phyloP scores from a whole-genome alignment of 2,329 filamentous ascomycete species.

The Aspergillus sp. region DNA sequence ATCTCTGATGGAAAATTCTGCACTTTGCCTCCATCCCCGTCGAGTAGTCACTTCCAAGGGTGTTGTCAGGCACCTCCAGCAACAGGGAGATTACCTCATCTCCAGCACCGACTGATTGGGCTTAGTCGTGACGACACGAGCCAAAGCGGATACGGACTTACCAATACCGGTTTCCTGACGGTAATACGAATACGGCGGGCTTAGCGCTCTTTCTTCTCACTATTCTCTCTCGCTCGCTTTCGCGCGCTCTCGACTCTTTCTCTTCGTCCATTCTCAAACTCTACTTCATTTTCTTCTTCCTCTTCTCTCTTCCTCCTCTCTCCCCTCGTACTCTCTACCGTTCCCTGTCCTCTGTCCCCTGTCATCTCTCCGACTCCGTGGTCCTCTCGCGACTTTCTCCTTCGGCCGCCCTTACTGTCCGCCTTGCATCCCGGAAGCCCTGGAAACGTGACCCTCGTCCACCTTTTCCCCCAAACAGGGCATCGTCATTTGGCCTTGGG shows the following conservation, averaged over 20 bases:
- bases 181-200: slow-evolving; percentile 29
- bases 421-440: slow-evolving; percentile 30
- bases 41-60: not conserved
- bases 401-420: slow-evolving; percentile 24
- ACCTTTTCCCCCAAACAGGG: slow-evolving; percentile 8
- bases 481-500: slow-evolving; percentile 24
- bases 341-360: slow-evolving; percentile 7
- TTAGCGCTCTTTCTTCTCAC: slow-evolving; percentile 18
- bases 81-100: not conserved
- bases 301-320: slow-evolving; percentile 4
- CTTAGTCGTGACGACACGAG: slow-evolving; percentile 28
- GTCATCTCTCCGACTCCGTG: slow-evolving; percentile 22
- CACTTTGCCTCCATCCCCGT: too few species aligned
- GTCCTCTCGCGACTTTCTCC: slow-evolving; percentile 20
- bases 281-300: slow-evolving; percentile 1
- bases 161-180: not conserved
- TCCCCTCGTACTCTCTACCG: slow-evolving; percentile 10
- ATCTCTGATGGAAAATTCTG: too few species aligned
- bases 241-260: slow-evolving; percentile 8
- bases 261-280: slow-evolving; percentile 14
- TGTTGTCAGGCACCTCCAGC: slow-evolving; percentile 4
- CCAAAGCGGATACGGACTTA: slow-evolving; percentile 9
- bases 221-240: slow-evolving; percentile 14
- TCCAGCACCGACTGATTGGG: not conserved
- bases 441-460: slow-evolving; percentile 26